phyloP scores from a whole-genome alignment of 768 basidiomycete species.

The Udeniomyces megalosporus region DNA sequence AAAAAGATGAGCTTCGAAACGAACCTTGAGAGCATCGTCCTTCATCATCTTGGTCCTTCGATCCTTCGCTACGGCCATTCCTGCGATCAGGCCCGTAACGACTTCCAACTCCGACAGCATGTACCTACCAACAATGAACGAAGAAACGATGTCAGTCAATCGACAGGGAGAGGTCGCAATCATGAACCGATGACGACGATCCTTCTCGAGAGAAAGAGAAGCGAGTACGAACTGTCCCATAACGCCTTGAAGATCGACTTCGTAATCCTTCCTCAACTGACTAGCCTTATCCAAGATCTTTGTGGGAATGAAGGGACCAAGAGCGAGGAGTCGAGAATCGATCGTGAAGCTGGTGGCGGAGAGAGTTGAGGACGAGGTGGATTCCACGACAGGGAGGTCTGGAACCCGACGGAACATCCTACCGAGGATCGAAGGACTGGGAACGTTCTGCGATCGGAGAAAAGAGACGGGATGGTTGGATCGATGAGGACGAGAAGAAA shows the following conservation, averaged over 20 bases:
- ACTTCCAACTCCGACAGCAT: constrained; percentile 4
- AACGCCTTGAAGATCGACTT: neutral
- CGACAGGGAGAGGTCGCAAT: no score
- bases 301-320: neutral
- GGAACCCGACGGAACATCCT: neutral
- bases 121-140: neutral
- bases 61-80: neutral
- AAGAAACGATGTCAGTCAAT: neutral
- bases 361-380: neutral
- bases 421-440: neutral
- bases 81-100: neutral
- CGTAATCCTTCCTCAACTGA: constrained; percentile 1
- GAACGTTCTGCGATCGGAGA: neutral
- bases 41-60: constrained; percentile 5
- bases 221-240: neutral
- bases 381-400: no score
- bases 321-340: neutral
- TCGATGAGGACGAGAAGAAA: neutral
- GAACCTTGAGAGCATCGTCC: constrained; percentile 1
- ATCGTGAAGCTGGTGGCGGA: neutral
- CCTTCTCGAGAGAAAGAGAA: no score
- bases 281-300: neutral
- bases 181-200: neutral
- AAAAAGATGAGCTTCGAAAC: neutral
- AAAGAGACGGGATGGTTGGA: no score